Conservation (phyloP, 768 basidiomycete genomes). For the Kwoniella bestiolae region DNA sequence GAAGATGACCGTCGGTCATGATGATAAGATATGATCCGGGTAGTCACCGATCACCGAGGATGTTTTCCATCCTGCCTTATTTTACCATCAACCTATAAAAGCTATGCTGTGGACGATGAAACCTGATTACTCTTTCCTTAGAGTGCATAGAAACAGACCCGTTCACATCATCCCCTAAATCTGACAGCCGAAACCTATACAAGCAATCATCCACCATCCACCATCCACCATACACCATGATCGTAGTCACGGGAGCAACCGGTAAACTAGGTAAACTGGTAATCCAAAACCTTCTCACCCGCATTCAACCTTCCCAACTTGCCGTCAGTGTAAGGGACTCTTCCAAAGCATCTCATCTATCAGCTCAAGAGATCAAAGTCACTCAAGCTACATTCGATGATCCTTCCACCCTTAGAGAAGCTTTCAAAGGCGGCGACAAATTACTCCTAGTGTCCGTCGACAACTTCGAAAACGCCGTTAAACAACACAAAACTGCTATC, state of each 20-base stretch:
- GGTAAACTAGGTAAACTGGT: constrained; percentile 58
- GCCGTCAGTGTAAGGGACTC: constrained; percentile 57
- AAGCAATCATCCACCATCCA: not conserved
- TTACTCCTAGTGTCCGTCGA: constrained; percentile 58
- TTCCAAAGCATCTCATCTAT: constrained; percentile 36
- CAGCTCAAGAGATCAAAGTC: constrained; percentile 48
- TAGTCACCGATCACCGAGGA: not conserved
- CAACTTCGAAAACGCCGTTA: constrained; percentile 52
- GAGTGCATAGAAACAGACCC: no score
- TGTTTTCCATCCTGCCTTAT: no score
- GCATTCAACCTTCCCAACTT: constrained; percentile 54
- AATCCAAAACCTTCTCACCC: constrained; percentile 52
- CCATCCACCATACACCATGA: constrained; percentile 5
- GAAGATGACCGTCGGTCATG: not conserved
- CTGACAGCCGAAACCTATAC: no score
- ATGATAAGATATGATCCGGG: not conserved
- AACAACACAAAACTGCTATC: constrained; percentile 56
- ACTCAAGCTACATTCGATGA: constrained; percentile 55
- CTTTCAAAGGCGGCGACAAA: constrained; percentile 57
- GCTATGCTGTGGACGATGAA: no score
- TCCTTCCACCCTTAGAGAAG: constrained; percentile 53
- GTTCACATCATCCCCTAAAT: no score
- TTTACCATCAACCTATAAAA: no score
- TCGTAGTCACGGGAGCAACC: constrained; percentile 59
- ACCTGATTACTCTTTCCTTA: no score